phyloP scores from a whole-genome alignment of 2,329 filamentous ascomycete genomes.

The Fusarium bulbicola region DNA sequence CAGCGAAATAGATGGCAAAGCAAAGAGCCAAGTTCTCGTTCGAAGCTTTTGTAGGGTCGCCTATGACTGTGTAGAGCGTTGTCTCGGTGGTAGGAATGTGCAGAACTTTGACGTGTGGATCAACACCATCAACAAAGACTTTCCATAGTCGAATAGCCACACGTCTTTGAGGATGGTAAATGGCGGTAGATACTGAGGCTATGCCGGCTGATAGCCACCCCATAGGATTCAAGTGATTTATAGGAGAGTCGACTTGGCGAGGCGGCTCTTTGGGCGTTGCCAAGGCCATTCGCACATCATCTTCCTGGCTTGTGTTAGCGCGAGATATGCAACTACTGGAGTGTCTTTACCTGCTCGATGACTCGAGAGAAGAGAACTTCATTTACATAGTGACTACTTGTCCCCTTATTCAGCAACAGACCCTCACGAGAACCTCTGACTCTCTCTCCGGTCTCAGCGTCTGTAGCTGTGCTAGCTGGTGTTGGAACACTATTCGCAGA shows the following conservation, averaged over 20 bases:
- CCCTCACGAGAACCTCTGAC: slow-evolving; percentile 2
- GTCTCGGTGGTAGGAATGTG: slow-evolving; percentile 47
- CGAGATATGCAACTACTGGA: background rate
- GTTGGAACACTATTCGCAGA: background rate
- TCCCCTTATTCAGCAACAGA: slow-evolving; percentile 46
- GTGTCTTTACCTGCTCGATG: slow-evolving; percentile 44
- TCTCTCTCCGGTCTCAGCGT: background rate
- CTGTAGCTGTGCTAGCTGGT: background rate
- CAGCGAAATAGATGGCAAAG: slow-evolving; percentile 60
- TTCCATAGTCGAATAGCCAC: slow-evolving; percentile 46
- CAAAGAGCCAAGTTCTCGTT: slow-evolving; percentile 49
- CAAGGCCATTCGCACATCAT: slow-evolving; percentile 38
- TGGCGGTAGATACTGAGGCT: slow-evolving; percentile 19
- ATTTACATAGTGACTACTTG: slow-evolving; percentile 49
- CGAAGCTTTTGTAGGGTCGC: slow-evolving; percentile 40
- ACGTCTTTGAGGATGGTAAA: slow-evolving; percentile 40
- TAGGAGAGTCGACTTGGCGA: background rate
- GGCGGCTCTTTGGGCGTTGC: slow-evolving; percentile 24
- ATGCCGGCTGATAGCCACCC: slow-evolving; percentile 45
- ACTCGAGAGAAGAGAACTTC: slow-evolving; percentile 49
- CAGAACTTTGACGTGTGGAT: slow-evolving; percentile 43
- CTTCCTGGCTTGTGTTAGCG: slow-evolving; percentile 24
- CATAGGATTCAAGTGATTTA: slow-evolving; percentile 46
- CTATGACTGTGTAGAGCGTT: slow-evolving; percentile 44
- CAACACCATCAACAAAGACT: slow-evolving; percentile 42